Percentiles rank a stretch among this genome's conserved stretches.
phyloP scores from a whole-genome alignment of 345 rosid genomes.

The Gossypium bickii region DNA sequence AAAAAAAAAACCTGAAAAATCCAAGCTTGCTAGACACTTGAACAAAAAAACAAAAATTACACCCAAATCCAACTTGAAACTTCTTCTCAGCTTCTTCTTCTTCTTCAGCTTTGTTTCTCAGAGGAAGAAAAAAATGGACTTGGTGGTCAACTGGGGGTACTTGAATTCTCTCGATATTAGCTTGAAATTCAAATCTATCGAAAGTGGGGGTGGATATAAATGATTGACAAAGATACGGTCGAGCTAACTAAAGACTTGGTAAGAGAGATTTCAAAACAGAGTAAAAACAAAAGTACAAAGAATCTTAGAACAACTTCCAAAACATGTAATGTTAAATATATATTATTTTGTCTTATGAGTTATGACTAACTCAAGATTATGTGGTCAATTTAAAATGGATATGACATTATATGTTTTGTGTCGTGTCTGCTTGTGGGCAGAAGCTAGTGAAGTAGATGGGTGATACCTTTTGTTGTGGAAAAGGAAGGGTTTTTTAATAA shows the following conservation, averaged over 20 bases:
- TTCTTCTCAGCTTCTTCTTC: background rate
- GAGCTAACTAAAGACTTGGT: slow-evolving; percentile 17
- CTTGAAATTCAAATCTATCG: background rate
- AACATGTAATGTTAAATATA: background rate
- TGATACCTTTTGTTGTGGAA: background rate
- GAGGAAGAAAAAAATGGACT: background rate
- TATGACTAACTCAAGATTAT: background rate
- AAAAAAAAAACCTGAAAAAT: background rate
- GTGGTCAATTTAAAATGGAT: background rate
- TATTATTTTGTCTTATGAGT: slow-evolving; percentile 1
- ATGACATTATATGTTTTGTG: background rate
- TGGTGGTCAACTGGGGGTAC: slow-evolving; percentile 1
- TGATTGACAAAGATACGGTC: slow-evolving; percentile 35
- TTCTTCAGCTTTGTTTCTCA: slow-evolving; percentile 4
- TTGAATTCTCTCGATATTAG: background rate
- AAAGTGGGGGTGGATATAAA: slow-evolving; percentile 11
- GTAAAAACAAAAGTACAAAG: slow-evolving; percentile 18
- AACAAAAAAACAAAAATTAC: background rate
- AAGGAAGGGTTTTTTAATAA: background rate
- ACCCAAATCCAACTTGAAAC: slow-evolving; percentile 2
- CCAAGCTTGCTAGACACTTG: background rate
- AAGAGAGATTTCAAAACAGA: slow-evolving; percentile 11
- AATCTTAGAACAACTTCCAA: slow-evolving; percentile 24
- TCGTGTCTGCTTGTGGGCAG: background rate
- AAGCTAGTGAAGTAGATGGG: background rate